A percentile compares a stretch with the other conserved stretches of the same genome.
Evolutionary conservation across 2,329 filamentous ascomycete genomes (phyloP).

Genomic region (Aspergillus carbonarius): DNA sequence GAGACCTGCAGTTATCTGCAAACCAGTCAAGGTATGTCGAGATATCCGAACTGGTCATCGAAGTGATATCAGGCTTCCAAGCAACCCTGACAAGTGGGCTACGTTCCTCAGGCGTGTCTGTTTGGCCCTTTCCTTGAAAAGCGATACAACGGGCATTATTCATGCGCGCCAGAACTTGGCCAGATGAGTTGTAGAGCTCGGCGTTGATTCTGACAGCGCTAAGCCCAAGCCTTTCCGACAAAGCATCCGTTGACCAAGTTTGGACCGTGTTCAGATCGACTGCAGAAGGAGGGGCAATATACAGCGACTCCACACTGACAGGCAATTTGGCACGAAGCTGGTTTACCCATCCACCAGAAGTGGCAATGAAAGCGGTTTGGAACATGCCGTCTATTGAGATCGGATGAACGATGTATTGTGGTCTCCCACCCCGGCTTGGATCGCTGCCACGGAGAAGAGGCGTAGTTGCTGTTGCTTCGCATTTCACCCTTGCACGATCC

Average conservation of each 20-base stretch:
- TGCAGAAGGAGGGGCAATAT: neutral
- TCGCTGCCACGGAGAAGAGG: neutral
- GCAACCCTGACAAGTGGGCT: neutral
- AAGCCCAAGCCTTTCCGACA: neutral
- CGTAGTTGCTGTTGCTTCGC: neutral
- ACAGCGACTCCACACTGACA: neutral
- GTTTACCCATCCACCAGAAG: neutral
- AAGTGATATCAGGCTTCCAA: slow-evolving; percentile 7
- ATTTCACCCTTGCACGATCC: neutral
- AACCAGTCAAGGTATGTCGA: neutral
- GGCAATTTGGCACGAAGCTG: neutral
- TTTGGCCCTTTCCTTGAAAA: neutral
- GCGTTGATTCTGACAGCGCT: neutral
- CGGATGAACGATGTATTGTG: neutral
- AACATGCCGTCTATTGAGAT: neutral
- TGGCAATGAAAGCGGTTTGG: neutral
- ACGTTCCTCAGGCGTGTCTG: neutral
- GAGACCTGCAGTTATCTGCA: neutral
- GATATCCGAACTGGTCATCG: neutral
- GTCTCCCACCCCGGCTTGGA: neutral
- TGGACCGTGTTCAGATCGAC: neutral
- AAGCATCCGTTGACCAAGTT: neutral
- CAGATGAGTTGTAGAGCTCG: neutral
- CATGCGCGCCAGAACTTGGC: neutral
- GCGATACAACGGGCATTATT: neutral